Base-by-base conservation (phyloP, 1,139 yeast species). In the Chernovozyma aurita region DNA sequence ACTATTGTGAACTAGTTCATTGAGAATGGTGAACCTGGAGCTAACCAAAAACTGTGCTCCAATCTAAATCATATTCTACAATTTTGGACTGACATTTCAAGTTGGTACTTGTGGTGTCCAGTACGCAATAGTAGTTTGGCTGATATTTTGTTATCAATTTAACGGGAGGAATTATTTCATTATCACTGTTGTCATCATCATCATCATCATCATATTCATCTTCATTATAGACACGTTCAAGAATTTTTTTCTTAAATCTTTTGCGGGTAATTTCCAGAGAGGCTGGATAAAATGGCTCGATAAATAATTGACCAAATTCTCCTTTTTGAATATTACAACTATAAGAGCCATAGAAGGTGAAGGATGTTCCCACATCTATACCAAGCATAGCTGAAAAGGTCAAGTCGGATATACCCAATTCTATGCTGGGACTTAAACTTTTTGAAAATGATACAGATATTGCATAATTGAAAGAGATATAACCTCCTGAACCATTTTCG, bases 321-420 rank as follows among this genome's bases (percentile, higher is more conserved):
- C 55, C 55, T 9, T 41, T 36, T 4, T 27, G 38, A 4, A 47
- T 42, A 24, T 41, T 36, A 38, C 61, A 56, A 18, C 44, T 34
- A n/a, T 36, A 35, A 12, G 39, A 25, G 5, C 42, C 43, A 12
- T 37, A n/a, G 28, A 27, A 50, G 1, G 48, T 26, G 13, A 40
- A 33, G n/a, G 42, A 34, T 2, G 41, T 28, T 12, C 35, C 35
- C 2, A 42, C 46, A 11, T 41, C 28, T 3, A 40, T n/a, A 2
- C 46, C 52, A 14, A 47, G 27, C 25, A 39, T 40, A 8, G 36
- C 40, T 5, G 39, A 30, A 4, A 43, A 18, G 4, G 37, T 29
- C 8, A 42, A 20, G 17, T 38, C 41, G 2, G 41, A 28, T 7
- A 31, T 30, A 2, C 32, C 25, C 18, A 32, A 28, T 18, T 28